These are phyloP conservation scores for Vaccinium darrowii DNA, from an alignment of 148 eudicot genomes.

Conservation along the genomic window DNA sequence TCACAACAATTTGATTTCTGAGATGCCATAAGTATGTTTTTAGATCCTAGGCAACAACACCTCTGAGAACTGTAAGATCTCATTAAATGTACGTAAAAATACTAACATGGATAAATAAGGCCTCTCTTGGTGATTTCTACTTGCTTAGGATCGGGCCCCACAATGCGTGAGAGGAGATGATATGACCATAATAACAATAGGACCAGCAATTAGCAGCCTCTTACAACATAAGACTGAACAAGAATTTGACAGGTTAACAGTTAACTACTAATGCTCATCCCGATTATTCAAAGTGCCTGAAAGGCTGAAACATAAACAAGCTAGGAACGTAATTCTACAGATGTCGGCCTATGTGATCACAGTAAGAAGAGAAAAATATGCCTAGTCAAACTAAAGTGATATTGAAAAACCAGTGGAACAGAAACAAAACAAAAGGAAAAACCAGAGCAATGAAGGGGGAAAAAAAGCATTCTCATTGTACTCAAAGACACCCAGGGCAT, in stretches of 20 bases:
- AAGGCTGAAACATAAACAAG: background rate
- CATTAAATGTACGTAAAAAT: background rate
- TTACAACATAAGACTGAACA: background rate
- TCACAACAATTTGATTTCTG: slow-evolving; percentile 1
- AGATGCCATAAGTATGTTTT: background rate
- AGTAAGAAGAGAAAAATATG: background rate
- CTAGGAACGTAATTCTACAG: background rate
- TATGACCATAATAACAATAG: background rate
- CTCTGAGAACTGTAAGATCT: background rate
- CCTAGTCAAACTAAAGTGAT: background rate
- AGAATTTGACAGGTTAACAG: background rate
- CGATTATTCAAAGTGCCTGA: background rate
- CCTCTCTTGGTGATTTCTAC: background rate
- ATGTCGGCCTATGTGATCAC: background rate
- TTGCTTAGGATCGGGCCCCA: background rate
- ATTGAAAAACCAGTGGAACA: too few species aligned
- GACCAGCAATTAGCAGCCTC: background rate
- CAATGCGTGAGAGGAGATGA: background rate
- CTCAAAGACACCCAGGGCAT: too few species aligned
- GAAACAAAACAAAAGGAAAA: background rate
- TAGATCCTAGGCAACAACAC: background rate
- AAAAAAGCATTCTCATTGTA: too few species aligned
- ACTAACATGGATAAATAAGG: background rate
- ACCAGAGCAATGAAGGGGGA: background rate
- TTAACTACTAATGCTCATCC: background rate